phyloP scores from a whole-genome alignment of 495 filamentous ascomycete species.

The Bacidia rubella region DNA sequence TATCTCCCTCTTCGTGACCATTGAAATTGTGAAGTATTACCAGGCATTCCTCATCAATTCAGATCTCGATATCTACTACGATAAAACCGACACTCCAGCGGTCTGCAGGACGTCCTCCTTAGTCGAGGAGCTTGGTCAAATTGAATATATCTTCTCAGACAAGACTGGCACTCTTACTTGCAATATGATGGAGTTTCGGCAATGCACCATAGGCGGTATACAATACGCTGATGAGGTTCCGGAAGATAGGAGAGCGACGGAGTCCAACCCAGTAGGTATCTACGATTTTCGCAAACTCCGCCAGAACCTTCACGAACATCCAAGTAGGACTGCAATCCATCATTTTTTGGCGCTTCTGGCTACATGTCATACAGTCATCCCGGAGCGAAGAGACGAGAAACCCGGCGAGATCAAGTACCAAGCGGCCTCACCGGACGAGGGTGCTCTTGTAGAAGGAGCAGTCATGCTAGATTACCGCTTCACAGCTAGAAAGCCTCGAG shows the following conservation, averaged over 20 bases:
- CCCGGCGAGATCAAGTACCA: slow-evolving; percentile 85
- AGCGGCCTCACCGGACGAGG: slow-evolving; percentile 94
- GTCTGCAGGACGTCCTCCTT: slow-evolving; percentile 92
- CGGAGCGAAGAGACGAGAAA: slow-evolving; percentile 65
- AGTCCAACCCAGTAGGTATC: slow-evolving; percentile 63
- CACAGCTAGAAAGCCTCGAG: slow-evolving; percentile 72
- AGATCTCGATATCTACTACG: slow-evolving; percentile 96
- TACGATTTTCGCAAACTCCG: slow-evolving; percentile 71
- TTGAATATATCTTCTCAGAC: slow-evolving; percentile 97
- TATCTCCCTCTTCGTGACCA: slow-evolving; percentile 93
- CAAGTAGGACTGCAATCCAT: slow-evolving; percentile 56
- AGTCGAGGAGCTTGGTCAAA: slow-evolving; percentile 95
- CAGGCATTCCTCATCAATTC: slow-evolving; percentile 95
- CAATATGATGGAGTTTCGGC: slow-evolving; percentile 98
- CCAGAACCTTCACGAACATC: slow-evolving; percentile 61
- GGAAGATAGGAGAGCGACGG: slow-evolving; percentile 73
- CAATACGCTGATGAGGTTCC: slow-evolving; percentile 90
- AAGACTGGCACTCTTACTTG: slow-evolving; percentile 98
- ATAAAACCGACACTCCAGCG: slow-evolving; percentile 86
- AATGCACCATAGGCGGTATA: slow-evolving; percentile 82
- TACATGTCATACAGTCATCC: slow-evolving; percentile 96
- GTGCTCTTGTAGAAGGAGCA: slow-evolving; percentile 88
- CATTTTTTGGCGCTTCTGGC: slow-evolving; percentile 81
- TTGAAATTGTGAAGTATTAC: slow-evolving; percentile 96
- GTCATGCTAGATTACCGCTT: slow-evolving; percentile 77